phyloP scores from a whole-genome alignment of 2,329 filamentous ascomycete species.

The Alternaria alternata region DNA sequence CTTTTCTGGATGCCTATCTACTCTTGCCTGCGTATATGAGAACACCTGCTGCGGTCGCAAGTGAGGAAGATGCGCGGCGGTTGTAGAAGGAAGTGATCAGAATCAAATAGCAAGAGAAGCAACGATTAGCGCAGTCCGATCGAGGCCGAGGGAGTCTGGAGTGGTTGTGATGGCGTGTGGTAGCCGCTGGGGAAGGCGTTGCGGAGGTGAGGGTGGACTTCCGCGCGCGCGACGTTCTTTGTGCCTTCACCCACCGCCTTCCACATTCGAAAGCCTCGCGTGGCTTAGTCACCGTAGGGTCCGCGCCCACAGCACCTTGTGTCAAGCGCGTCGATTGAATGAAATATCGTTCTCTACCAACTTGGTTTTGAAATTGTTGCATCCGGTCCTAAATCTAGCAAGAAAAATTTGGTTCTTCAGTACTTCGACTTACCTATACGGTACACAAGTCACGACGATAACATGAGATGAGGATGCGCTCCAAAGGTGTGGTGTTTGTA shows the following conservation, averaged over 20 bases:
- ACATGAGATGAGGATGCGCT: not conserved
- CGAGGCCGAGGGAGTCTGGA: not conserved
- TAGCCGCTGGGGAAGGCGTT: constrained; percentile 7
- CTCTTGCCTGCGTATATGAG: constrained; percentile 4
- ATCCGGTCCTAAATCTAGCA: not conserved
- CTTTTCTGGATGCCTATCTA: constrained; percentile 7
- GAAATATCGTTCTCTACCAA: not conserved
- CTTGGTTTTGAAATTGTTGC: not conserved
- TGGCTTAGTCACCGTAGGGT: constrained; percentile 5
- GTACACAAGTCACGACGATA: not conserved
- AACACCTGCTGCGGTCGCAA: constrained; percentile 7
- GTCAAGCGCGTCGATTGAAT: not conserved
- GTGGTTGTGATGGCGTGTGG: not conserved
- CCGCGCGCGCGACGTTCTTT: constrained; percentile 24
- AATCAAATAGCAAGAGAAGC: not conserved
- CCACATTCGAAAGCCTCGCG: constrained; percentile 8
- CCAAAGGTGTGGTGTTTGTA: not conserved
- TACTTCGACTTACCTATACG: not conserved
- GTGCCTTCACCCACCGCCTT: constrained; percentile 29
- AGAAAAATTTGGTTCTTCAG: not conserved
- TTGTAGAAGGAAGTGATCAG: not conserved
- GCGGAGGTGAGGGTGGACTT: constrained; percentile 18
- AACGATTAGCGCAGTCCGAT: not conserved
- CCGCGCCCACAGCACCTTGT: not conserved
- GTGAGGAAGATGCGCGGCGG: constrained; percentile 3